Percentiles rank a stretch among this genome's conserved stretches.
Conservation (phyloP, 495 filamentous ascomycete genomes). For the Bacidia gigantensis region DNA sequence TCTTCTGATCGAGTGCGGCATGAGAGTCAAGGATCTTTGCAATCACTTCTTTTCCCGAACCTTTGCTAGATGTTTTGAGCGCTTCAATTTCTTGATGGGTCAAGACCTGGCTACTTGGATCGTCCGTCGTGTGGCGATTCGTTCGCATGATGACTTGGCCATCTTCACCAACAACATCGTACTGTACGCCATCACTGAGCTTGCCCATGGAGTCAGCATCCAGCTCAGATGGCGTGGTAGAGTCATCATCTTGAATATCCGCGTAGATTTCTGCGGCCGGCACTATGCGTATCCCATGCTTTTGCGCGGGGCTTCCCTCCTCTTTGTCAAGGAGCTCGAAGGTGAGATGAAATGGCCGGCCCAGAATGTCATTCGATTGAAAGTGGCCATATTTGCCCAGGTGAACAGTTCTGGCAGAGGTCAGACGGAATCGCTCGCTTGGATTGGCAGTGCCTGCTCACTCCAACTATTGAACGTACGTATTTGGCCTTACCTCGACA, state of each 20-base stretch:
- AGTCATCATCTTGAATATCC: constrained; percentile 50
- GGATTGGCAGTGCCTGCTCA: constrained; percentile 17
- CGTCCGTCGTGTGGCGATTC: constrained; percentile 67
- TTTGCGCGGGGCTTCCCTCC: constrained; percentile 39
- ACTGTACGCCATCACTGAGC: constrained; percentile 35
- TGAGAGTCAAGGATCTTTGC: constrained; percentile 76
- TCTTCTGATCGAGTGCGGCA: constrained; percentile 81
- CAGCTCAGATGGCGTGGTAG: constrained; percentile 28
- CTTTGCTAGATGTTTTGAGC: constrained; percentile 63
- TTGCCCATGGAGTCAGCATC: constrained; percentile 31
- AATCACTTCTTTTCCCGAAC: constrained; percentile 77
- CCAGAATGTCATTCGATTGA: constrained; percentile 69
- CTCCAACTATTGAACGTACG: constrained; percentile 42
- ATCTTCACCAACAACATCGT: constrained; percentile 36
- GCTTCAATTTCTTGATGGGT: constrained; percentile 81
- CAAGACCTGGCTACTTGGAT: constrained; percentile 65
- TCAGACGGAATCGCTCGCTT: constrained; percentile 15
- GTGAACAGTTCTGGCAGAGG: constrained; percentile 51
- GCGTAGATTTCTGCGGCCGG: constrained; percentile 70
- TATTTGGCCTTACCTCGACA: constrained; percentile 55
- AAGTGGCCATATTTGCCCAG: constrained; percentile 86
- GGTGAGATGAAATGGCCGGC: constrained; percentile 77
- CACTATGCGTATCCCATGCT: constrained; percentile 58
- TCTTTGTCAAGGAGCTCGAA: constrained; percentile 75
- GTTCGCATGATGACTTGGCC: constrained; percentile 57